Conservation (phyloP, 495 filamentous ascomycete genomes). For the Trichocladium uniseriatum region DNA sequence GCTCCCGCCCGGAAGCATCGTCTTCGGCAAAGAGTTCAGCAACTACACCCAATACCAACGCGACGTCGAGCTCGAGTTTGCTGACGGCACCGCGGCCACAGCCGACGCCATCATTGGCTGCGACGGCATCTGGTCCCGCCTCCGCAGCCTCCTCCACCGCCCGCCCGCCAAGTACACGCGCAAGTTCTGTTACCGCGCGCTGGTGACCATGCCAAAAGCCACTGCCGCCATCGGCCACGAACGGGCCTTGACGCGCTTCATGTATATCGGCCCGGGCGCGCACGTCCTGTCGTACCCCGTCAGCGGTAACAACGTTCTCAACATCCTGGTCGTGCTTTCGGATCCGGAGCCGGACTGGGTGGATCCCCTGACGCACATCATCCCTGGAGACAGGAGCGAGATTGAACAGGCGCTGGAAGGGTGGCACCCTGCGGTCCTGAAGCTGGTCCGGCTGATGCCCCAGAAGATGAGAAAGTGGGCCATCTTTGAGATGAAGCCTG, state of each 20-base stretch:
- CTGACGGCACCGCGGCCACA: conserved; percentile 26
- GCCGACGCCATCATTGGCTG: conserved; percentile 37
- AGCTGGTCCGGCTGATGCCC: conserved; percentile 35
- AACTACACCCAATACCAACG: conserved; percentile 5
- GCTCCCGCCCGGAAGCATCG: too few species aligned
- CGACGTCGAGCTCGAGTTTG: conserved; percentile 23
- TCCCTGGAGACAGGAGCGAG: conserved; percentile 24
- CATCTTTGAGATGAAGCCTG: conserved; percentile 43
- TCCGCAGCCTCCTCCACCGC: conserved; percentile 29
- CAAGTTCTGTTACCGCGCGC: conserved; percentile 37
- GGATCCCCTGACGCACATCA: conserved; percentile 24
- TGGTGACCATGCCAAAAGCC: conserved; percentile 33
- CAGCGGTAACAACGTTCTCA: conserved; percentile 27
- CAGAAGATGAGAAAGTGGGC: conserved; percentile 45
- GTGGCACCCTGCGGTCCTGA: conserved; percentile 33
- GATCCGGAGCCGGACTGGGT: conserved; percentile 28
- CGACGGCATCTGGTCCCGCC: conserved; percentile 37
- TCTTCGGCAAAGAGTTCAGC: neutral
- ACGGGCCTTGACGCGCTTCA: conserved; percentile 26
- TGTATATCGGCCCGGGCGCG: conserved; percentile 35
- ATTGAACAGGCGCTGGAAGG: conserved; percentile 23
- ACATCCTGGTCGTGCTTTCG: conserved; percentile 32
- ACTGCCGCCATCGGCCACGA: conserved; percentile 19
- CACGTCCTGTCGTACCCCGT: conserved; percentile 36
- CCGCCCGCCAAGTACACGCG: conserved; percentile 27